phyloP scores from a whole-genome alignment of 1,139 yeast genomes.

The Saccharomyces hybrid region DNA sequence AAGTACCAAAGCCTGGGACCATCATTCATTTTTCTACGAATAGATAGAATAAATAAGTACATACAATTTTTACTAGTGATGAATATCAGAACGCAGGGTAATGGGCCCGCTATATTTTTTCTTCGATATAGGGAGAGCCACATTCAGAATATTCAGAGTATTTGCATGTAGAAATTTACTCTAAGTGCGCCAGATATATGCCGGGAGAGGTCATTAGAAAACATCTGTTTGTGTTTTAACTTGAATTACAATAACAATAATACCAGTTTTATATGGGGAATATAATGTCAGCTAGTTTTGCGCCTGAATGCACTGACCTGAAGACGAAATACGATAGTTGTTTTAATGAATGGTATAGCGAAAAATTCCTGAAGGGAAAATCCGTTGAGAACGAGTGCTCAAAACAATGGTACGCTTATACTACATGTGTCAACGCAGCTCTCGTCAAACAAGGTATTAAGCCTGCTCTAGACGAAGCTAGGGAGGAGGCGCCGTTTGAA shows the following conservation, averaged over 20 bases:
- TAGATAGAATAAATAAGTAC: not conserved
- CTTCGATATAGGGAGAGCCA: not conserved
- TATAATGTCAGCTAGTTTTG: constrained; percentile 83
- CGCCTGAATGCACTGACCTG: constrained; percentile 89
- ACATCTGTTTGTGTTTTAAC: not conserved
- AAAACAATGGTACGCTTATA: constrained; percentile 80
- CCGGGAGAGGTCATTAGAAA: not conserved
- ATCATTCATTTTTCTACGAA: constrained; percentile 19
- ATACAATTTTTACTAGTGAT: not conserved
- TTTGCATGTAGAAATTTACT: not conserved
- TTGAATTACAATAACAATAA: not conserved
- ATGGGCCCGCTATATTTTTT: not conserved
- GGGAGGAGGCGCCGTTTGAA: constrained; percentile 85
- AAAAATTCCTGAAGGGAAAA: constrained; percentile 39
- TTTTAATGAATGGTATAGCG: constrained; percentile 94
- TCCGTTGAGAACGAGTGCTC: constrained; percentile 66
- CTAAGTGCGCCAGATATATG: not conserved
- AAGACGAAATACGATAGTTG: constrained; percentile 86
- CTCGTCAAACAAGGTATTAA: constrained; percentile 30
- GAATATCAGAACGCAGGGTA: not conserved
- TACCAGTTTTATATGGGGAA: constrained; percentile 49
- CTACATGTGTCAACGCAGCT: constrained; percentile 67
- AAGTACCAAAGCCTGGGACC: constrained; percentile 17
- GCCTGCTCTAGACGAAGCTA: constrained; percentile 85
- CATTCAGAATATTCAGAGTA: not conserved